phyloP scores from a whole-genome alignment of 768 basidiomycete genomes.

The Brasilioporus rufonigricans region DNA sequence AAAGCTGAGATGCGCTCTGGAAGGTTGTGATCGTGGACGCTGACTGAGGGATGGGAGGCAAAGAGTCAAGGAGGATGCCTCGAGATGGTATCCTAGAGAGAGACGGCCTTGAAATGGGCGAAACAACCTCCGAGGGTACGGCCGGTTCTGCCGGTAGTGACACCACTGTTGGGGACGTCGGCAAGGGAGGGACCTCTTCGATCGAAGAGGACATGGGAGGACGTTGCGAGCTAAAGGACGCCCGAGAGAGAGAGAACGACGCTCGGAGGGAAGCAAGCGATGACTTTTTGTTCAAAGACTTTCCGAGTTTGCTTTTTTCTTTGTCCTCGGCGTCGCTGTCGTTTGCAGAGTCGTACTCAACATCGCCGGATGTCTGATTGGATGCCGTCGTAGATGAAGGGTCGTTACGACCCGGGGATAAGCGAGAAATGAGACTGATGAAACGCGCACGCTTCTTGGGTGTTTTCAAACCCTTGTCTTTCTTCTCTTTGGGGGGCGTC shows the following conservation, averaged over 20 bases:
- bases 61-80: conserved; percentile 1
- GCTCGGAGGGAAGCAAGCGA: conserved; percentile 31
- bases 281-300: conserved; percentile 27
- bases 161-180: conserved; percentile 22
- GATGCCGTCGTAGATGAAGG: conserved; percentile 4
- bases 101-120: conserved; percentile 2
- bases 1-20: conserved; percentile 20
- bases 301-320: conserved; percentile 13
- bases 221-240: conserved; percentile 30
- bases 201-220: conserved; percentile 14
- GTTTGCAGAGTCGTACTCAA: conserved; percentile 21
- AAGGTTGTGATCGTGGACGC: conserved; percentile 28
- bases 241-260: conserved; percentile 30
- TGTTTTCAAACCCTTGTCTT: conserved; percentile 21
- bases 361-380: background rate
- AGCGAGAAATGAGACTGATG: conserved; percentile 31
- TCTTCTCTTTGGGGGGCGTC: conserved; percentile 17
- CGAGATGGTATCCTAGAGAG: conserved; percentile 26
- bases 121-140: background rate
- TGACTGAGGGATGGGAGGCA: conserved; percentile 32
- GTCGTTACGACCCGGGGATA: conserved; percentile 31
- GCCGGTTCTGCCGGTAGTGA: conserved; percentile 1
- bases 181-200: conserved; percentile 29
- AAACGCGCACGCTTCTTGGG: conserved; percentile 33
- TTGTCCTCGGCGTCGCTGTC: conserved; percentile 25